Percentiles rank a stretch among this genome's conserved stretches.
Evolutionary conservation across 768 basidiomycete genomes (phyloP).

Genomic region (Collybia mongolica): DNA sequence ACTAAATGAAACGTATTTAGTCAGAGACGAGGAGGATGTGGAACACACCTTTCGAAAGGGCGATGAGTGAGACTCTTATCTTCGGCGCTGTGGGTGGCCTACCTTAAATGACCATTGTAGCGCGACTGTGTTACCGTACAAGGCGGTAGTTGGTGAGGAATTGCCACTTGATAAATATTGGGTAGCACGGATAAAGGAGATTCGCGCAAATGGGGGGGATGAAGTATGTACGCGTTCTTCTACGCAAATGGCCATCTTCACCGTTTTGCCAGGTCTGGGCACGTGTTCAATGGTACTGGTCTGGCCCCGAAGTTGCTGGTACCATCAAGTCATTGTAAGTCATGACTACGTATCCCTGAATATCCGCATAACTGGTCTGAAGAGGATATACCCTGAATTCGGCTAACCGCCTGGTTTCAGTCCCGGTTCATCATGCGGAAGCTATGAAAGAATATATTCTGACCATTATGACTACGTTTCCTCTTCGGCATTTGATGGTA

Average conservation of each 20-base stretch:
- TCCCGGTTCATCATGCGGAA: constrained; percentile 34
- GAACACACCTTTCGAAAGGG: constrained; percentile 27
- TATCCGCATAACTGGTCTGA: too few relatives aligned
- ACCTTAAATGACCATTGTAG: constrained; percentile 19
- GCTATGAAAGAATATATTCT: constrained; percentile 49
- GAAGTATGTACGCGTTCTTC: constrained; percentile 21
- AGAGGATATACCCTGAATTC: background rate
- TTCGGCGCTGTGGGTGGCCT: background rate
- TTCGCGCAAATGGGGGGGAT: constrained; percentile 29
- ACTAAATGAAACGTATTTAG: constrained; percentile 4
- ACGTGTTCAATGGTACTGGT: constrained; percentile 55
- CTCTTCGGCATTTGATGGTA: constrained; percentile 46
- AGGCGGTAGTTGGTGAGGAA: constrained; percentile 16
- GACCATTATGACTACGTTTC: constrained; percentile 48
- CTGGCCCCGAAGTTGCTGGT: constrained; percentile 41
- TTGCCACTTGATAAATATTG: constrained; percentile 42
- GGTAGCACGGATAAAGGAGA: constrained; percentile 49
- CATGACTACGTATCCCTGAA: background rate
- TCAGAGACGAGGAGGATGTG: constrained; percentile 27
- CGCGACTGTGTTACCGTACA: constrained; percentile 41
- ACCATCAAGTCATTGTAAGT: constrained; percentile 51
- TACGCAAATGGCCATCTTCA: background rate
- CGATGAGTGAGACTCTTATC: constrained; percentile 31
- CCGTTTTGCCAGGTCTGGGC: constrained; percentile 45
- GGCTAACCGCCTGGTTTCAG: constrained; percentile 23